Evolutionary conservation across 169 alveolate genomes (phyloP).

Genomic region (Eimeria necatrix): DNA sequence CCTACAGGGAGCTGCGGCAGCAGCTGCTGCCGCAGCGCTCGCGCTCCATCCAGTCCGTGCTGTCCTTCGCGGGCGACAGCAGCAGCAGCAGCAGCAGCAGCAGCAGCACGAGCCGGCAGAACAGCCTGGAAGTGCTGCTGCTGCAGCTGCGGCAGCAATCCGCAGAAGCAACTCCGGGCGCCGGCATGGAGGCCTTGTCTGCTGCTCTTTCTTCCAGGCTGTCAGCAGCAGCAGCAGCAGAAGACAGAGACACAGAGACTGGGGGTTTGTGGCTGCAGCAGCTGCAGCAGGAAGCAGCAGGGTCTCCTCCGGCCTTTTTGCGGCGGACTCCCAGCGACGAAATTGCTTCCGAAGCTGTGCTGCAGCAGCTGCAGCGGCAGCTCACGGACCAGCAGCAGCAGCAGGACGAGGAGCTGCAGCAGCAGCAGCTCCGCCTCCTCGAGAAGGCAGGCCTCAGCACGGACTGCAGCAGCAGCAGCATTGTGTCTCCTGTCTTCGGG

Average conservation of each 20-base stretch:
- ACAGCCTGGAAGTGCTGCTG: constrained; percentile 27
- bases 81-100: constrained; percentile 1
- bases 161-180: background rate
- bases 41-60: background rate
- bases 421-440: background rate
- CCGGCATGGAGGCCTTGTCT: background rate
- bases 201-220: constrained; percentile 3
- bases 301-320: background rate
- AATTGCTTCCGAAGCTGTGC: background rate
- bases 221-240: constrained; percentile 11
- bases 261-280: constrained; percentile 20
- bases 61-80: background rate
- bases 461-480: background rate
- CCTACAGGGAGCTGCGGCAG: constrained; percentile 13
- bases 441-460: background rate
- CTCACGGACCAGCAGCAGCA: background rate
- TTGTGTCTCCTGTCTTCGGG: background rate
- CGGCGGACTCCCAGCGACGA: background rate
- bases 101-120: background rate
- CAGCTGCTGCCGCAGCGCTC: constrained; percentile 43
- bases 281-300: constrained; percentile 39
- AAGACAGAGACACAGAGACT: background rate
- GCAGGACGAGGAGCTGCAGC: background rate
- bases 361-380: constrained; percentile 42
- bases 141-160: constrained; percentile 23